phyloP scores from a whole-genome alignment of 208 protist species.

The Leishmania tropica region DNA sequence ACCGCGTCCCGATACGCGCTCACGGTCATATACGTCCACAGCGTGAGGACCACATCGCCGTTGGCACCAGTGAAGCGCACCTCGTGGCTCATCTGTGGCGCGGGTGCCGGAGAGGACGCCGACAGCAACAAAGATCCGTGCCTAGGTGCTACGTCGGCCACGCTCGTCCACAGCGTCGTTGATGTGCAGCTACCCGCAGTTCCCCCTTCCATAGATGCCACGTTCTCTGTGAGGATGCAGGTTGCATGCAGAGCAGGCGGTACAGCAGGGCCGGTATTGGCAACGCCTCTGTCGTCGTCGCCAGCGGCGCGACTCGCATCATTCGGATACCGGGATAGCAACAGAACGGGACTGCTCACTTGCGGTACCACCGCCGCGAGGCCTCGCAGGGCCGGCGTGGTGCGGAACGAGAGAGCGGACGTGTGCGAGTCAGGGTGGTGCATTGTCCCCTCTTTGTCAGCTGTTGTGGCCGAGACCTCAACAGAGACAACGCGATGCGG shows the following conservation, averaged over 20 bases:
- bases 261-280: not conserved
- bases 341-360: conserved; percentile 30
- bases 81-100: conserved; percentile 10
- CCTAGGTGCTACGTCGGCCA: conserved; percentile 3
- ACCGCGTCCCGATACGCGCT: conserved; percentile 51
- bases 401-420: conserved; percentile 20
- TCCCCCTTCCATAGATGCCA: not conserved
- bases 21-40: conserved; percentile 39
- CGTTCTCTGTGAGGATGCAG: conserved; percentile 23
- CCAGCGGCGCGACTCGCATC: not conserved
- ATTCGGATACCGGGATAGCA: not conserved
- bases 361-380: conserved; percentile 36
- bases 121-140: not conserved
- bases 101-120: not conserved
- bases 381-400: conserved; percentile 28
- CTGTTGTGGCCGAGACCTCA: not conserved
- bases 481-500: conserved; percentile 23
- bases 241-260: conserved; percentile 8
- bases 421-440: not conserved
- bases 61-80: conserved; percentile 27
- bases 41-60: conserved; percentile 34
- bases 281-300: not conserved
- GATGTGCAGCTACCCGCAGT: not conserved
- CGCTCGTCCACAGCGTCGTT: conserved; percentile 30
- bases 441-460: not conserved